phyloP scores from a whole-genome alignment of 1,284 basidiomycete genomes.

The Lentinula novae-zelandiae region DNA sequence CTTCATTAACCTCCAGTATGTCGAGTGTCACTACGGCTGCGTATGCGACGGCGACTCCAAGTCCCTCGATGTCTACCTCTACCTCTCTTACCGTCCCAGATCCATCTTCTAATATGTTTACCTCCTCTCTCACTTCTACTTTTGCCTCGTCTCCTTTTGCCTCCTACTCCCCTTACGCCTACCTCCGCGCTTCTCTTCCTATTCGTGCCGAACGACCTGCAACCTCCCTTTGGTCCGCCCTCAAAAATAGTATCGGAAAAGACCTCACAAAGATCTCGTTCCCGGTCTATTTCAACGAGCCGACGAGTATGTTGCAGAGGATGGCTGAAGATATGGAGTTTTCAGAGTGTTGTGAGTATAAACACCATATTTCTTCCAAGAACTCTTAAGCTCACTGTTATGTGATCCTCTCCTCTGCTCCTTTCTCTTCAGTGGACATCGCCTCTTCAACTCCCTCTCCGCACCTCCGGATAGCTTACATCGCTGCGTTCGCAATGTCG shows the following conservation, averaged over 20 bases:
- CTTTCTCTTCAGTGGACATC: slow-evolving; percentile 27
- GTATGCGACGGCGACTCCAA: not conserved
- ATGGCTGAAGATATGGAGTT: slow-evolving; percentile 97
- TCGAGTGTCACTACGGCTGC: not conserved
- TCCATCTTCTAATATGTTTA: not conserved
- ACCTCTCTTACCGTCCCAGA: not conserved
- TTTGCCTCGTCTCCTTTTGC: not conserved
- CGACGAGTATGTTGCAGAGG: slow-evolving; percentile 90
- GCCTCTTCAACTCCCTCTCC: slow-evolving; percentile 79
- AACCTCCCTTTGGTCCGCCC: slow-evolving; percentile 91
- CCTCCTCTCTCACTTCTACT: not conserved
- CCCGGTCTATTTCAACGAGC: slow-evolving; percentile 96
- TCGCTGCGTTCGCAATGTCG: slow-evolving; percentile 96
- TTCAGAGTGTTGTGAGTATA: slow-evolving; percentile 76
- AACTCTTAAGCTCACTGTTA: too few relatives aligned
- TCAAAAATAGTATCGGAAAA: slow-evolving; percentile 97
- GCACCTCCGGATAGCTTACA: slow-evolving; percentile 84
- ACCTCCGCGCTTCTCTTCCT: slow-evolving; percentile 63
- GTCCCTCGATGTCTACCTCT: not conserved
- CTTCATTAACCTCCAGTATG: slow-evolving; percentile 10
- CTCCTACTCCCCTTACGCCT: slow-evolving; percentile 69
- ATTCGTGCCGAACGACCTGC: slow-evolving; percentile 85
- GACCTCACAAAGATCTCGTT: slow-evolving; percentile 96
- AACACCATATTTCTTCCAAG: too few relatives aligned
- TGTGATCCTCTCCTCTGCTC: too few relatives aligned